Percentiles rank a stretch among this genome's conserved stretches.
phyloP scores from a whole-genome alignment of 768 basidiomycete genomes.

The Cystofilobasidium macerans region DNA sequence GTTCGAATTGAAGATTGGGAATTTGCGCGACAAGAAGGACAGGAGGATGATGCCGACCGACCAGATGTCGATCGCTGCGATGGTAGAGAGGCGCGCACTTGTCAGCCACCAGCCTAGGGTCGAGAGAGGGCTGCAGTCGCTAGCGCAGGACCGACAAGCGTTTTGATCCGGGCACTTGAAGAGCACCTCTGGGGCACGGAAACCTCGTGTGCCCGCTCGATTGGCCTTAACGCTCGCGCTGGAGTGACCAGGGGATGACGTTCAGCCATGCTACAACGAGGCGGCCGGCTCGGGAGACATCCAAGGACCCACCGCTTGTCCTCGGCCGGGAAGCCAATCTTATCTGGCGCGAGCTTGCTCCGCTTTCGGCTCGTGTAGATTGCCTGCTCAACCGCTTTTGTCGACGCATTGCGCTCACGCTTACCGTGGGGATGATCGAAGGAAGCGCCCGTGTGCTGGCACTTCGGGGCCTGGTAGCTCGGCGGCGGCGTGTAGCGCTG shows the following conservation, averaged over 20 bases:
- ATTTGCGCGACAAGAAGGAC: constrained; percentile 83
- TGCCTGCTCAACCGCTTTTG: constrained; percentile 36
- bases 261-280: neutral
- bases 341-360: constrained; percentile 32
- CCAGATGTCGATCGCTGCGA: constrained; percentile 89
- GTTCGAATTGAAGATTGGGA: constrained; percentile 84
- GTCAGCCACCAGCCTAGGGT: neutral
- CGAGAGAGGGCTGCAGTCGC: neutral
- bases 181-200: constrained; percentile 90
- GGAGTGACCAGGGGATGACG: neutral
- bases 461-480: constrained; percentile 37
- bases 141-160: constrained; percentile 57
- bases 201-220: constrained; percentile 90
- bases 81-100: neutral
- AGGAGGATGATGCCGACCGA: constrained; percentile 82
- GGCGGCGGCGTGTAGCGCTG: constrained; percentile 36
- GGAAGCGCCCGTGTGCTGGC: constrained; percentile 65
- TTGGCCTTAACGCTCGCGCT: constrained; percentile 84
- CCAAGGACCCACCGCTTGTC: constrained; percentile 32
- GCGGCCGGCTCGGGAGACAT: neutral
- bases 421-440: constrained; percentile 58
- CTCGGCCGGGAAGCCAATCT: constrained; percentile 35
- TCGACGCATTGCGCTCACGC: constrained; percentile 45
- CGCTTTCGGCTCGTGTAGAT: constrained; percentile 35
- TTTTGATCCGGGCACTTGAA: constrained; percentile 88